phyloP scores from a whole-genome alignment of 805 yeast genomes.

The Cyberlindnera euphorbiae region DNA sequence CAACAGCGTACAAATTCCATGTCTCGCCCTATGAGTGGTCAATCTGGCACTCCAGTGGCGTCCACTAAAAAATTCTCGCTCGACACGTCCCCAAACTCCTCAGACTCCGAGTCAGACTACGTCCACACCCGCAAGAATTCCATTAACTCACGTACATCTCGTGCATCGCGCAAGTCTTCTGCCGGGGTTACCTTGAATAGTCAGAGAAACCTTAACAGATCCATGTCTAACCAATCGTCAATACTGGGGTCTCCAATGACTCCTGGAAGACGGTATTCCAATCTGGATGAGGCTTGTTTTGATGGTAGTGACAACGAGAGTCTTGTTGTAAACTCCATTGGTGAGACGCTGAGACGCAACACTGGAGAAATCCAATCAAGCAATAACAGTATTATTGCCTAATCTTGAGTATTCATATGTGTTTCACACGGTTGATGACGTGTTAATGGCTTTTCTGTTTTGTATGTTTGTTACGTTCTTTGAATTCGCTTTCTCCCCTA shows the following conservation, averaged over 20 bases:
- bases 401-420: background rate
- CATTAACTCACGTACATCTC: constrained; percentile 4
- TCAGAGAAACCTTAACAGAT: constrained; percentile 7
- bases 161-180: constrained; percentile 11
- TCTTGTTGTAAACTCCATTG: constrained; percentile 30
- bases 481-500: too few relatives aligned
- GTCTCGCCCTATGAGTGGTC: constrained; percentile 2
- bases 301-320: constrained; percentile 22
- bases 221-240: constrained; percentile 11
- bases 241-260: constrained; percentile 11
- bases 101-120: constrained; percentile 26
- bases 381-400: constrained; percentile 15
- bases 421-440: too few relatives aligned
- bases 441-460: too few relatives aligned
- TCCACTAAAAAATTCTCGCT: too few relatives aligned
- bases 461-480: too few relatives aligned
- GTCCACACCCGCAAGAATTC: constrained; percentile 17
- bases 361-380: constrained; percentile 26
- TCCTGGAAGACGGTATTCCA: constrained; percentile 10
- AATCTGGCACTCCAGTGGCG: background rate
- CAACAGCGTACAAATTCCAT: constrained; percentile 16
- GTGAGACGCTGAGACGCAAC: constrained; percentile 30
- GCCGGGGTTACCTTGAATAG: background rate
- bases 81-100: constrained; percentile 24
- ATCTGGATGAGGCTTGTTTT: constrained; percentile 13